These are phyloP conservation scores for Thecaphora frezii DNA, from an alignment of 1,284 basidiomycete genomes.

Conservation along the genomic window DNA sequence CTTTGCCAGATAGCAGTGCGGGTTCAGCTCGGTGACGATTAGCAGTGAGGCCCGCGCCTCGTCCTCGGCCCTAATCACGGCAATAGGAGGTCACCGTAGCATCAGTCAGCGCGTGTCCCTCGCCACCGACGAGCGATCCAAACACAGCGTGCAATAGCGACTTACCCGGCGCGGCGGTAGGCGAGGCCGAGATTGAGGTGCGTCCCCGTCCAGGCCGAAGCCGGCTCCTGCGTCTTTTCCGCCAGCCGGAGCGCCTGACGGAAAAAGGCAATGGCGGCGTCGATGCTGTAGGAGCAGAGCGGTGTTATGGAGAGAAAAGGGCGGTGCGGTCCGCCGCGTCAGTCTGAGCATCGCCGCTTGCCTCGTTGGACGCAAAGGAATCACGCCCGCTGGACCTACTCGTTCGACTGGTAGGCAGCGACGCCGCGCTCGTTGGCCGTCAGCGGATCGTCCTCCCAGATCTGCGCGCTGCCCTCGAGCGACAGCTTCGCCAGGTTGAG, in stretches of 20 bases:
- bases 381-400: constrained; percentile 66
- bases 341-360: neutral
- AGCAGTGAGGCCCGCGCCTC: constrained; percentile 32
- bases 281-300: constrained; percentile 65
- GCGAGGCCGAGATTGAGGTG: constrained; percentile 65
- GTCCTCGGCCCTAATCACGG: constrained; percentile 20
- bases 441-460: constrained; percentile 84
- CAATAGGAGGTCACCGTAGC: too few species aligned
- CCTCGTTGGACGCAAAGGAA: neutral
- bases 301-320: too few species aligned
- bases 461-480: constrained; percentile 73
- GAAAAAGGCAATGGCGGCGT: constrained; percentile 66
- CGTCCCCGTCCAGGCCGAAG: constrained; percentile 79
- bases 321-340: too few species aligned
- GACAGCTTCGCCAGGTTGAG: constrained; percentile 81
- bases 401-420: constrained; percentile 80
- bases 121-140: too few species aligned
- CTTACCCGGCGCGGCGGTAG: constrained; percentile 8
- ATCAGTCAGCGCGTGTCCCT: too few species aligned
- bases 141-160: neutral
- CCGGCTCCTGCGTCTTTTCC: constrained; percentile 75
- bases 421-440: constrained; percentile 90
- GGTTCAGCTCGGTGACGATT: constrained; percentile 45
- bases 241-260: constrained; percentile 64
- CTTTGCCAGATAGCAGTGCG: constrained; percentile 41